A percentile compares a stretch with the other conserved stretches of the same genome.
These are phyloP conservation scores for Hordeum vulgare DNA, from an alignment of 176 grass and related monocot genomes.

Conservation along the genomic window DNA sequence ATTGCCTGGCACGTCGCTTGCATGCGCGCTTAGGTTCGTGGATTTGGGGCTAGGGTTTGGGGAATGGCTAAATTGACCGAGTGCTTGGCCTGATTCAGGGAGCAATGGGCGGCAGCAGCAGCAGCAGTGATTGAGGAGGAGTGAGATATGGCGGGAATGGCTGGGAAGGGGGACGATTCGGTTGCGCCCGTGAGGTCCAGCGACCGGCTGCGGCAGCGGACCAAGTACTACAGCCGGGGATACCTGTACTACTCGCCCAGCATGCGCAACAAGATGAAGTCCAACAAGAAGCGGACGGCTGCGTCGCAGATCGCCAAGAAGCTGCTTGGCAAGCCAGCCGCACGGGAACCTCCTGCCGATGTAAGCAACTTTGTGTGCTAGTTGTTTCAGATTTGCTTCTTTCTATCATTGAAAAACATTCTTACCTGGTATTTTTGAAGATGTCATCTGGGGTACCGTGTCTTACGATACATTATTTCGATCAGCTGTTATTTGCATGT, in stretches of 20 bases:
- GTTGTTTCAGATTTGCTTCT: not conserved
- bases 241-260: conserved; percentile 65
- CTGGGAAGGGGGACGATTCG: conserved; percentile 23
- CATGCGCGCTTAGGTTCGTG: not conserved
- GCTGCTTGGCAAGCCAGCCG: conserved; percentile 55
- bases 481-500: not conserved
- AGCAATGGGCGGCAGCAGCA: not conserved
- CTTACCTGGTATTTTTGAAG: not conserved
- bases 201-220: conserved; percentile 59
- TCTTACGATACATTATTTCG: not conserved
- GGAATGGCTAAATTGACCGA: conserved; percentile 12
- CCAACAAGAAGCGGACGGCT: conserved; percentile 85
- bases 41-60: conserved; percentile 51
- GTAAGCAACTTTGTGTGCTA: conserved; percentile 43
- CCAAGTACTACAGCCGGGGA: conserved; percentile 52
- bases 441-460: not conserved
- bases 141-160: conserved; percentile 32
- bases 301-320: conserved; percentile 95
- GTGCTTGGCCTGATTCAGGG: conserved; percentile 18
- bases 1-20: not conserved
- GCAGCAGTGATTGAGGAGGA: conserved; percentile 2
- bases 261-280: conserved; percentile 84
- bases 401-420: not conserved
- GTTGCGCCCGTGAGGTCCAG: conserved; percentile 63
- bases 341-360: conserved; percentile 45